Conservation (phyloP, 768 basidiomycete species). For the Macrolepiota fuliginosa region DNA sequence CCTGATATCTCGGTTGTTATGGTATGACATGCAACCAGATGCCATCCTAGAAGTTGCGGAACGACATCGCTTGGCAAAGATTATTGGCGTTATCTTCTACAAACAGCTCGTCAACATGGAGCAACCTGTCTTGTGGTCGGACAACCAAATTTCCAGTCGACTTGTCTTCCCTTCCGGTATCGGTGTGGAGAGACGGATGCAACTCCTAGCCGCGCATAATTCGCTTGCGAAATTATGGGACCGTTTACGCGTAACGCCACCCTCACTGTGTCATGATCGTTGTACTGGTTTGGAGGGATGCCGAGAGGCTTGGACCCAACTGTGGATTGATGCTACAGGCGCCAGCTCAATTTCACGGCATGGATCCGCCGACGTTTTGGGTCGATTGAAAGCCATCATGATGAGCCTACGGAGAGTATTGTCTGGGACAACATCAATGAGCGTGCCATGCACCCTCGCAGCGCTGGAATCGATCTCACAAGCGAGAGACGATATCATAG, state of each 20-base stretch:
- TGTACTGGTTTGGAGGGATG: constrained; percentile 53
- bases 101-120: constrained; percentile 40
- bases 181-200: constrained; percentile 37
- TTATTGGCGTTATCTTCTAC: constrained; percentile 56
- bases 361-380: constrained; percentile 57
- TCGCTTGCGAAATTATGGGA: constrained; percentile 57
- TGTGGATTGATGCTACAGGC: constrained; percentile 51
- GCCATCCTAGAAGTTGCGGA: constrained; percentile 50
- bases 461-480: constrained; percentile 41
- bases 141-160: constrained; percentile 26
- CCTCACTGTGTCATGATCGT: constrained; percentile 36
- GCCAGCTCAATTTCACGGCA: constrained; percentile 41
- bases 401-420: constrained; percentile 34
- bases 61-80: constrained; percentile 27
- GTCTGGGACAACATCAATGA: constrained; percentile 31
- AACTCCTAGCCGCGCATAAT: constrained; percentile 55
- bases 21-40: constrained; percentile 38
- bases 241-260: constrained; percentile 43
- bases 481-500: constrained; percentile 39
- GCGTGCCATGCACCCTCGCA: constrained; percentile 39
- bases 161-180: constrained; percentile 28
- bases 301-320: constrained; percentile 43
- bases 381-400: constrained; percentile 47
- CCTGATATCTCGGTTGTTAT: constrained; percentile 51
- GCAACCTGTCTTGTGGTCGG: constrained; percentile 25